These are phyloP conservation scores for Colletotrichum graminicola DNA, from an alignment of 2,329 filamentous ascomycete species.

Conservation along the genomic window DNA sequence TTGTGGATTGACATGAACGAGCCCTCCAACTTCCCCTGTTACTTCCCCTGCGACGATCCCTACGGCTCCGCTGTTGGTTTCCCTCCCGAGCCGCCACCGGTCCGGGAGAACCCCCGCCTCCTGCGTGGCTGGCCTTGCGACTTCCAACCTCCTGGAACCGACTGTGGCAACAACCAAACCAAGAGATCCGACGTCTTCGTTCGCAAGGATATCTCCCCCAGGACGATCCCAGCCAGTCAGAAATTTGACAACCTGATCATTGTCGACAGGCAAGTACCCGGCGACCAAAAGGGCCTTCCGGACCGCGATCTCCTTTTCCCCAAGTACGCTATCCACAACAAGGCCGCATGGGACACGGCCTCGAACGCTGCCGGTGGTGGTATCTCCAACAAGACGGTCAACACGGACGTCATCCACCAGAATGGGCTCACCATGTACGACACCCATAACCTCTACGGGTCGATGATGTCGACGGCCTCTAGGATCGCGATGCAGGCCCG, in stretches of 20 bases:
- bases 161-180: constrained; percentile 29
- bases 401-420: constrained; percentile 75
- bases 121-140: constrained; percentile 74
- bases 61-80: constrained; percentile 54
- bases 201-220: constrained; percentile 5
- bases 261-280: constrained; percentile 45
- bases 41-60: constrained; percentile 54
- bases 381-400: constrained; percentile 70
- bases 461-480: constrained; percentile 77
- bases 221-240: constrained; percentile 2
- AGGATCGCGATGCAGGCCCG: constrained; percentile 75
- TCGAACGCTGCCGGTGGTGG: constrained; percentile 53
- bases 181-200: constrained; percentile 30
- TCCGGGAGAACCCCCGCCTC: constrained; percentile 72
- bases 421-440: constrained; percentile 79
- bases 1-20: constrained; percentile 81
- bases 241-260: constrained; percentile 38
- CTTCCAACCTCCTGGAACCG: constrained; percentile 38
- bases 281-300: constrained; percentile 68
- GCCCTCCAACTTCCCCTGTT: constrained; percentile 50
- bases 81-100: constrained; percentile 72
- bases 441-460: constrained; percentile 82
- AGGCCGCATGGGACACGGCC: constrained; percentile 59
- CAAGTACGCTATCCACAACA: constrained; percentile 75
- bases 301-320: constrained; percentile 74